Evolutionary conservation across 495 filamentous ascomycete species (phyloP).

Genomic region (Aspergillus affinis): DNA sequence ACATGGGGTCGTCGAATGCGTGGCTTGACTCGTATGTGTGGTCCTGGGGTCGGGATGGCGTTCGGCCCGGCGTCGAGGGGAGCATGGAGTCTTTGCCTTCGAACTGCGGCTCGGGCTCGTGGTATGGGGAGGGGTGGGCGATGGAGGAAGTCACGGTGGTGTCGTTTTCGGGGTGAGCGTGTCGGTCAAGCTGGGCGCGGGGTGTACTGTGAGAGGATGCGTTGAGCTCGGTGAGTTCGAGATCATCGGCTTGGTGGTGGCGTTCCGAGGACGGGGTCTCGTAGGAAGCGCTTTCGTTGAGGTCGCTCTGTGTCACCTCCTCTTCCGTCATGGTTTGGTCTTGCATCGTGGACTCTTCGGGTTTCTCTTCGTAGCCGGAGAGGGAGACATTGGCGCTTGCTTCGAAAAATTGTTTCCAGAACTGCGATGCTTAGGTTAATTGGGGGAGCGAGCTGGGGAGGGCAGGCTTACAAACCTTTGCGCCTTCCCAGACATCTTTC

Average conservation of each 20-base stretch:
- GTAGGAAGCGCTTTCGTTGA: conserved; percentile 33
- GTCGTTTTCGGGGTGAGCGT: conserved; percentile 40
- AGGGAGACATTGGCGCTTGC: conserved; percentile 95
- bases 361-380: conserved; percentile 88
- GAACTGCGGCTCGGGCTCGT: conserved; percentile 29
- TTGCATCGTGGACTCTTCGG: conserved; percentile 46
- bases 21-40: conserved; percentile 21
- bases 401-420: conserved; percentile 99
- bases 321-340: conserved; percentile 53
- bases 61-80: conserved; percentile 41
- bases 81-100: conserved; percentile 47
- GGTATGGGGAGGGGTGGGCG: conserved; percentile 47
- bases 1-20: conserved; percentile 36
- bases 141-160: conserved; percentile 58
- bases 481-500: conserved; percentile 91
- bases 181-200: conserved; percentile 44
- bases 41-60: conserved; percentile 2
- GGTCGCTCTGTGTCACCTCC: conserved; percentile 39
- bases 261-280: conserved; percentile 37
- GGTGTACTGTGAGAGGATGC: conserved; percentile 54
- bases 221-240: conserved; percentile 51
- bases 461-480: conserved; percentile 61
- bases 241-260: conserved; percentile 48
- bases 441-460: neutral
- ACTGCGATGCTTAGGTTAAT: conserved; percentile 50